These are phyloP conservation scores for Sclerotinia sclerotiorum DNA, from an alignment of 2,329 filamentous ascomycete species.

Conservation along the genomic window DNA sequence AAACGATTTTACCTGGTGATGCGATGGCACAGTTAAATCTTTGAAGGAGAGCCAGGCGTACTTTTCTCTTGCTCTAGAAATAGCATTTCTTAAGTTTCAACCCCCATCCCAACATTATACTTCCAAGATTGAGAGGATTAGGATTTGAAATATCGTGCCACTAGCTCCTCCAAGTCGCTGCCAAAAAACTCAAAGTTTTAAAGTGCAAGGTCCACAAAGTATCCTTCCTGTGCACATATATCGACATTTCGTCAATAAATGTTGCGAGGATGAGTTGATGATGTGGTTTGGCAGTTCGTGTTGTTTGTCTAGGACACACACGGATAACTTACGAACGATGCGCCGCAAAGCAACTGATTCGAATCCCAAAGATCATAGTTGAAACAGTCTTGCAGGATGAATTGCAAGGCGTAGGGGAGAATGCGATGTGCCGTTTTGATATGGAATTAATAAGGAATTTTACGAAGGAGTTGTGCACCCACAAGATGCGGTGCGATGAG, in stretches of 20 bases:
- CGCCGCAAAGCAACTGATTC: neutral
- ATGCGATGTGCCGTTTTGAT: neutral
- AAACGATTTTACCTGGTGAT: neutral
- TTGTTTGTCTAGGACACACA: neutral
- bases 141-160: neutral
- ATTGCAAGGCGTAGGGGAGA: neutral
- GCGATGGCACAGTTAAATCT: neutral
- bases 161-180: neutral
- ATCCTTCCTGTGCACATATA: neutral
- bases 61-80: neutral
- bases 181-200: neutral
- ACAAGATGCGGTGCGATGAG: neutral
- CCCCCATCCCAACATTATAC: neutral
- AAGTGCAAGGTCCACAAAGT: neutral
- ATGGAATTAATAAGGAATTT: neutral
- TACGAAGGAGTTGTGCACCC: neutral
- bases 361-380: neutral
- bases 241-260: neutral
- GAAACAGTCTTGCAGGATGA: constrained; percentile 6
- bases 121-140: neutral
- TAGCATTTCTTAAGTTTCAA: neutral
- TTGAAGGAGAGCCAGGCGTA: neutral
- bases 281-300: neutral
- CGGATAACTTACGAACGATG: neutral
- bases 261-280: neutral